Evolutionary conservation across 192 early-diverging fungal genomes (phyloP), one percentile per base, ranked within the genome.

Genomic region (Mortierella hygrophila): DNA sequence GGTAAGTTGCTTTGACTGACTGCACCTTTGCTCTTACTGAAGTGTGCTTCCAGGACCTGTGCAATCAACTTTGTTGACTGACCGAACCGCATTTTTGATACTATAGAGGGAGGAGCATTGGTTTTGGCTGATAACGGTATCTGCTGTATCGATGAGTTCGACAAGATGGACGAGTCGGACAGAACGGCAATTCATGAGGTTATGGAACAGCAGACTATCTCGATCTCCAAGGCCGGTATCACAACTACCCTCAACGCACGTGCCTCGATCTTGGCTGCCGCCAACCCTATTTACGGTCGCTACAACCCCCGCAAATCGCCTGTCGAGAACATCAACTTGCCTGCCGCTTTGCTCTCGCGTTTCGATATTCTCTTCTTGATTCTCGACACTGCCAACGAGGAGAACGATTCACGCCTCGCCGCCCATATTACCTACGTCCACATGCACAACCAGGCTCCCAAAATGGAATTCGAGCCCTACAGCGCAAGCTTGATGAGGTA

Each of bases 131-230:
- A 99, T 91, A 97, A 98, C 83, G 98, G 98, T 80, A 95, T 99
- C 83, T 98, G 97, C 85, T 98, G 97, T 85, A 99, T 99, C 87
- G 98, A 99, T 90, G 98, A 99, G 90, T 99, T 99, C 85, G 98
- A 99, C 89, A 99, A 99, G 88, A 99, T 99, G 98, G 97, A 98
- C 78, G 98, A 99, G 78, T 90, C 90, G 13, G 97, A 99, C 90
- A 93, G 98, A 75, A 97, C 98, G 11, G 98, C 98, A 37, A 98
- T 99, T 86, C 98, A 99, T 86, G 98, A 99, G 90, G 98, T 99
- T 16, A 99, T 99, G 98, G 98, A 99, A 94, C 98, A 99, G 84
- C 98, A 99, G 90, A 99, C 98, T 4, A 98, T 99, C 84, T 96
- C 94, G 77, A 98, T 99, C 71, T 94, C 94, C 86, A 99, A 99